Percentiles rank a stretch among this genome's conserved stretches.
phyloP scores from a whole-genome alignment of 2,329 filamentous ascomycete genomes.

The Orbilia ellipsospora region DNA sequence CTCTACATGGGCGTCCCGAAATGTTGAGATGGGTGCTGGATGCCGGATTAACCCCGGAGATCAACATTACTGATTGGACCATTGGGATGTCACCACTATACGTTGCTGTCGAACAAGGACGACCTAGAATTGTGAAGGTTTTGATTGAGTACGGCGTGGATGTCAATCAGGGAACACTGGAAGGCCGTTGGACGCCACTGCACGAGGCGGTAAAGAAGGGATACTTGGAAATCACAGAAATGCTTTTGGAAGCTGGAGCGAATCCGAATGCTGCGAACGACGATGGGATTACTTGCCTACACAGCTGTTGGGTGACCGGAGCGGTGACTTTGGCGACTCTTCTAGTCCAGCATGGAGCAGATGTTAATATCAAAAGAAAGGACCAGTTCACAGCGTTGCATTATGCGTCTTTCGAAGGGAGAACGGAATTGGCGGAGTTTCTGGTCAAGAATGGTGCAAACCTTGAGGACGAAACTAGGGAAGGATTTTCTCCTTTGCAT shows the following conservation, averaged over 20 bases:
- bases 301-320: slow-evolving; percentile 32
- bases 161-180: slow-evolving; percentile 23
- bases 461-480: slow-evolving; percentile 42
- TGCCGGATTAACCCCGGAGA: slow-evolving; percentile 22
- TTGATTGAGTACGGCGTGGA: slow-evolving; percentile 29
- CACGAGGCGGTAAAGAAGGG: slow-evolving; percentile 36
- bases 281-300: slow-evolving; percentile 33
- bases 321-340: slow-evolving; percentile 33
- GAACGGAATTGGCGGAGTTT: slow-evolving; percentile 30
- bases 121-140: slow-evolving; percentile 5
- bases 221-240: slow-evolving; percentile 37
- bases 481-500: slow-evolving; percentile 33
- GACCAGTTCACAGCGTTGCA: slow-evolving; percentile 33
- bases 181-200: slow-evolving; percentile 36
- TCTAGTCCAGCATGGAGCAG: slow-evolving; percentile 25
- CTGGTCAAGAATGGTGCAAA: slow-evolving; percentile 46
- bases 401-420: slow-evolving; percentile 39
- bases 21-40: slow-evolving; percentile 29
- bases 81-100: slow-evolving; percentile 24
- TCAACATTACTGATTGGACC: slow-evolving; percentile 11
- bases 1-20: slow-evolving; percentile 18
- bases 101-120: slow-evolving; percentile 25
- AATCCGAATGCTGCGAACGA: slow-evolving; percentile 32
- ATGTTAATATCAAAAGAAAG: slow-evolving; percentile 45
- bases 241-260: slow-evolving; percentile 28